Conservation (phyloP, 2,329 filamentous ascomycete species). For the Penicillium carneum region DNA sequence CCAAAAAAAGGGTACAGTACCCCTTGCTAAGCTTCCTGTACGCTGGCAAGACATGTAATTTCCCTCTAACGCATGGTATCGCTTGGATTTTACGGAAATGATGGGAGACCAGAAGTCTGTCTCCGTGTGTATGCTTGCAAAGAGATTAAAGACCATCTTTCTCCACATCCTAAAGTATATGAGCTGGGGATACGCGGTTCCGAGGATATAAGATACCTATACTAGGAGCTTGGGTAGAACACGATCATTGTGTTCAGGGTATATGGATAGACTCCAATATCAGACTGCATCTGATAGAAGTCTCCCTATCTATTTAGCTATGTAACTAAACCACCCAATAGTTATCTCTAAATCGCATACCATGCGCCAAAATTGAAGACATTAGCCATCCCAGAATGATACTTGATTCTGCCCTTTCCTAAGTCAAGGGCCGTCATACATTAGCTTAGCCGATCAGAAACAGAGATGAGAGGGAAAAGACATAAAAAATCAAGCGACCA, state of each 20-base stretch:
- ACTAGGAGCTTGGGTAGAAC: background rate
- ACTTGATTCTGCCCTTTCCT: background rate
- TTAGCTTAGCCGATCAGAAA: background rate
- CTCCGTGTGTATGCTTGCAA: background rate
- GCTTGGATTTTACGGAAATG: background rate
- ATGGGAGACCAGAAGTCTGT: no score
- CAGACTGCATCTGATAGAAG: background rate
- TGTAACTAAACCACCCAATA: background rate
- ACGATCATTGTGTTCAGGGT: background rate
- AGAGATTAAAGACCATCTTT: background rate
- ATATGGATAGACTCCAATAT: background rate
- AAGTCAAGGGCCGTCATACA: background rate
- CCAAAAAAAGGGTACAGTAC: constrained; percentile 2
- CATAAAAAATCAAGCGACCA: background rate
- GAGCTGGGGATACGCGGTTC: background rate
- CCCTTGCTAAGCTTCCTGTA: constrained; percentile 19
- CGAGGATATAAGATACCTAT: background rate
- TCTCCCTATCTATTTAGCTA: background rate
- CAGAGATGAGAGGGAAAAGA: background rate
- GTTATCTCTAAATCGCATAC: background rate
- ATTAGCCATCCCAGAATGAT: constrained; percentile 14
- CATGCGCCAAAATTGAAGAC: constrained; percentile 14
- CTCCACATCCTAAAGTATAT: background rate
- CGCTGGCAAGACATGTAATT: constrained; percentile 15
- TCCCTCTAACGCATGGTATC: background rate